Conservation (phyloP, 306 rosid species). For the Gastrolobium villosum region DNA sequence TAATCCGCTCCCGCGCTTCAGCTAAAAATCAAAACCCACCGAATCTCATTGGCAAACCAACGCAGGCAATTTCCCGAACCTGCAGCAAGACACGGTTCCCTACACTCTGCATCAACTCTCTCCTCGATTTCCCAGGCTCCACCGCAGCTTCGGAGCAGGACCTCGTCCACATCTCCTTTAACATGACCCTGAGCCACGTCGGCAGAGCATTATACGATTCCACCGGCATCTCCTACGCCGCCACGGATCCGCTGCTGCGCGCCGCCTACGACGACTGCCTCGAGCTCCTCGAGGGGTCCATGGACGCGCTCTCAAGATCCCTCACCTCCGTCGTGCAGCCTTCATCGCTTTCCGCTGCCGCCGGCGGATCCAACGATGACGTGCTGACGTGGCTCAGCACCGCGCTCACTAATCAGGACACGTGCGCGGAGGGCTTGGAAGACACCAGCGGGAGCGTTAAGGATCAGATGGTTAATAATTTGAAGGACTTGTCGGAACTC, state of each 20-base stretch:
- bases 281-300: slow-evolving; percentile 74
- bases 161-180: slow-evolving; percentile 86
- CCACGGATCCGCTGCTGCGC: slow-evolving; percentile 49
- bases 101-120: slow-evolving; percentile 75
- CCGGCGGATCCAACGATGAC: slow-evolving; percentile 51
- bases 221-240: slow-evolving; percentile 52
- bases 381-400: slow-evolving; percentile 93
- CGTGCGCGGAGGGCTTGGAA: slow-evolving; percentile 76
- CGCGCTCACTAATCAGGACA: slow-evolving; percentile 86
- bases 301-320: slow-evolving; percentile 64
- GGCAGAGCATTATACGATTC: slow-evolving; percentile 67
- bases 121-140: slow-evolving; percentile 85
- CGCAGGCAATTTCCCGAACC: slow-evolving; percentile 82
- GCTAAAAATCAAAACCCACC: background rate
- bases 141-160: slow-evolving; percentile 68
- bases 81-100: slow-evolving; percentile 85
- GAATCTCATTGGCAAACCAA: slow-evolving; percentile 62
- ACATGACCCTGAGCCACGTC: slow-evolving; percentile 81
- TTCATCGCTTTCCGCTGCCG: background rate
- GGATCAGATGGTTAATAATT: slow-evolving; percentile 55
- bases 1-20: slow-evolving; percentile 42
- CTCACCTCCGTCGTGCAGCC: slow-evolving; percentile 51
- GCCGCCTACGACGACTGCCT: slow-evolving; percentile 82
- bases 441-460: slow-evolving; percentile 60
- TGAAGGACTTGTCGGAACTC: slow-evolving; percentile 77